These are phyloP conservation scores for Striga hermonthica DNA, from an alignment of 305 asterid species.

Conservation along the genomic window DNA sequence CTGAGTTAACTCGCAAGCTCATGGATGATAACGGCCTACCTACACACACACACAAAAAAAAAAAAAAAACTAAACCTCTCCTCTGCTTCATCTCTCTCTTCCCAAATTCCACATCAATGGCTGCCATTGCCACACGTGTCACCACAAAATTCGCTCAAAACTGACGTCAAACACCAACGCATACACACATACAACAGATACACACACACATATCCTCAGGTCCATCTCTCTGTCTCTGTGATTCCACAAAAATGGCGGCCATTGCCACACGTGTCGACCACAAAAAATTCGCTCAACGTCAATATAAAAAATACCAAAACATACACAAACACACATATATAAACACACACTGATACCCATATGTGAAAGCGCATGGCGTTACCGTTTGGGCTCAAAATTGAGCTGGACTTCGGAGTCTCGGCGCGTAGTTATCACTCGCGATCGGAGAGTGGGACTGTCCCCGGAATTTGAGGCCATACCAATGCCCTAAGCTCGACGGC, in stretches of 20 bases:
- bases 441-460: constrained; percentile 1
- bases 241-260: constrained; percentile 30
- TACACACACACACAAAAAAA: neutral
- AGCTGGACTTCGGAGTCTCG: neutral
- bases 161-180: constrained; percentile 12
- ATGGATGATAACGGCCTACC: constrained; percentile 20
- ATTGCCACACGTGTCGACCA: constrained; percentile 38
- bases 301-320: neutral
- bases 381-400: constrained; percentile 5
- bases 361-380: neutral
- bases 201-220: constrained; percentile 19
- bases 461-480: neutral
- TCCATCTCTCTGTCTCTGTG: constrained; percentile 26
- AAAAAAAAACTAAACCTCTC: constrained; percentile 16
- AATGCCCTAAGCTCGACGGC: neutral
- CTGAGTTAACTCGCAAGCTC: constrained; percentile 33
- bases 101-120: constrained; percentile 29
- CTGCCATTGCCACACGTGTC: constrained; percentile 38
- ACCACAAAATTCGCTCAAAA: constrained; percentile 29
- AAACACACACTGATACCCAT: neutral
- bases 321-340: constrained; percentile 1
- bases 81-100: constrained; percentile 29
- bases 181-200: constrained; percentile 8
- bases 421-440: neutral
- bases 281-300: constrained; percentile 28